Evolutionary conservation across 345 rosid genomes (phyloP), one percentile per base, ranked within the genome.

Genomic region (Populus deltoides): DNA sequence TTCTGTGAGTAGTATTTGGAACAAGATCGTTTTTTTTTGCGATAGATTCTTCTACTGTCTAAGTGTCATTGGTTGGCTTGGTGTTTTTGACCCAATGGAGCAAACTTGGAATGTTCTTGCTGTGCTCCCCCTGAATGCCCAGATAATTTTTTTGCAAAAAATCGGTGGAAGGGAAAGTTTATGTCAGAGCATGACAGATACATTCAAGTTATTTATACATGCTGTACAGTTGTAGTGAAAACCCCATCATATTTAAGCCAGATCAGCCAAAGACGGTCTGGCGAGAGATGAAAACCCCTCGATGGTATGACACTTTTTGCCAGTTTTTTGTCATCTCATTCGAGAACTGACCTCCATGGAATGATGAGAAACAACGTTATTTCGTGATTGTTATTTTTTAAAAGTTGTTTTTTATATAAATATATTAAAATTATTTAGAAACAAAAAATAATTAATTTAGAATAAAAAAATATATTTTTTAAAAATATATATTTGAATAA

Each of bases 131-230:
- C 93, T 11, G 84, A 85, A 75, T 86, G 87, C 71, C 91, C 93
- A 2, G 86, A 81, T 24, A 83, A 81, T 43, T 89, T 86, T 71
- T 84, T 81, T 39, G 83, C 82, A 38, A 84, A 87, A 77, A 75
- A 87, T 78, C 86, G 90, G 90, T 86, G 90, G 90, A 89, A 89
- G 71, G 92, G 92, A 22, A 87, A 86, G 77, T 89, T 86, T 76
- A 84, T 89, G 92, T 51, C 85, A 15, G 88, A 86, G 83, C 85
- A 81, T 70, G 62, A 89, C 38, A 90, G 90, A 62, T 87, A 89
- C 53, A 85, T 92, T 72, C 77, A 88, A 62, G 88, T 92, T 36
- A 74, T 88, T 51, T 89, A 92, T 81, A 87, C 91, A 65, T 89
- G 89, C n/a, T n/a, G n/a, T n/a, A n/a, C n/a, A n/a, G n/a, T 74